phyloP scores from a whole-genome alignment of 495 filamentous ascomycete genomes.

The Bacidia gigantensis region DNA sequence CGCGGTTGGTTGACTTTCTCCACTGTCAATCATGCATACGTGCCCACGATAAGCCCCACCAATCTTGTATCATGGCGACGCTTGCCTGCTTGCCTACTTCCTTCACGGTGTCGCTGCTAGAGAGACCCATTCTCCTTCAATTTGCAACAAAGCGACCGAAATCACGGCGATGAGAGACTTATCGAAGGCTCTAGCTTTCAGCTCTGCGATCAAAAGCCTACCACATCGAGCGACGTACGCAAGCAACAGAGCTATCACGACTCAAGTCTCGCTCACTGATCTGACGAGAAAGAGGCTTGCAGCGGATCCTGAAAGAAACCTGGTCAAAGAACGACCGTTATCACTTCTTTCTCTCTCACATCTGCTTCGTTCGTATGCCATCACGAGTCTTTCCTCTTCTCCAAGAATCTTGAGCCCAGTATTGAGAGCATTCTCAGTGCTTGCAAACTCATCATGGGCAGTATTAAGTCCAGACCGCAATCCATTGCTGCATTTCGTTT shows the following conservation, averaged over 20 bases:
- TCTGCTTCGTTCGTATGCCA: slow-evolving; percentile 65
- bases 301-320: no score
- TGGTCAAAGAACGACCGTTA: slow-evolving; percentile 44
- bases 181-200: neutral
- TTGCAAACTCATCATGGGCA: slow-evolving; percentile 53
- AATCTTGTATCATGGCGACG: neutral
- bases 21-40: neutral
- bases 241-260: no score
- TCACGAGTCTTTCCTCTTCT: slow-evolving; percentile 69
- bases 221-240: no score
- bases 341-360: slow-evolving; percentile 58
- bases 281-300: no score
- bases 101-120: neutral
- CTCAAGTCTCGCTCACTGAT: no score
- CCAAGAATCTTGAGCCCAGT: slow-evolving; percentile 55
- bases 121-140: neutral
- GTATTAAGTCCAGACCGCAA: slow-evolving; percentile 32
- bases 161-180: neutral
- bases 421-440: slow-evolving; percentile 49
- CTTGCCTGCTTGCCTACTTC: neutral
- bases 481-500: slow-evolving; percentile 24
- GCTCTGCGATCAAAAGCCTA: neutral
- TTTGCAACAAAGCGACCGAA: neutral
- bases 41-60: neutral
- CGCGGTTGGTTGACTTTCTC: no score